These are phyloP conservation scores for Beauveria sp. DNA, from an alignment of 2,329 filamentous ascomycete species.

Conservation along the genomic window DNA sequence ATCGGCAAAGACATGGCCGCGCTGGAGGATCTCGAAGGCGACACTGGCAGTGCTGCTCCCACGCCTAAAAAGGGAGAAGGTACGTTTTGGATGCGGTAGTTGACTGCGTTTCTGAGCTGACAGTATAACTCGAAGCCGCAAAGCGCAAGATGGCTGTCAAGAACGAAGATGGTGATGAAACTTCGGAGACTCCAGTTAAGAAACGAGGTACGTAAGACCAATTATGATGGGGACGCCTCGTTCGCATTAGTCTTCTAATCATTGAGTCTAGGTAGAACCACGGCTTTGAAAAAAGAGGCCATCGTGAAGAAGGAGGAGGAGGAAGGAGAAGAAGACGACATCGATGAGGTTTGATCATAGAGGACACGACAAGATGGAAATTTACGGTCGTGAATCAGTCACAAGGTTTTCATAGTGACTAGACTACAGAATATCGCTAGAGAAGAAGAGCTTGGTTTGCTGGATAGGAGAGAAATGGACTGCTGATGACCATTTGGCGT, in stretches of 20 bases:
- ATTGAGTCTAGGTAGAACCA: not conserved
- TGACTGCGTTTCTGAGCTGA: not conserved
- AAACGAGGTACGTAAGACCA: slow-evolving; percentile 3
- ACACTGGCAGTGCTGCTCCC: not conserved
- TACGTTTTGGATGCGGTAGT: not conserved
- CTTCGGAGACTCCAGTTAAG: not conserved
- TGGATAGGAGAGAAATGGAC: not conserved
- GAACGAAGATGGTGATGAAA: slow-evolving; percentile 10
- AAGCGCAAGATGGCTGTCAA: slow-evolving; percentile 16
- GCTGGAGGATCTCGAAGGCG: slow-evolving; percentile 21
- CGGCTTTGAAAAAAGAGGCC: not conserved
- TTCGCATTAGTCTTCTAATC: not conserved
- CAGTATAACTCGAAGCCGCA: not conserved
- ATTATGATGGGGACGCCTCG: too few species aligned
- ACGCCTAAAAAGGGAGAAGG: slow-evolving; percentile 17
- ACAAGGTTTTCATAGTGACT: not conserved
- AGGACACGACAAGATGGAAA: not conserved
- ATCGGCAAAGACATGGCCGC: slow-evolving; percentile 29
- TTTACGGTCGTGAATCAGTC: too few species aligned
- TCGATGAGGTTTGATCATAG: not conserved
- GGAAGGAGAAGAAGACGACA: not conserved
- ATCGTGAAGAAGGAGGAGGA: not conserved
- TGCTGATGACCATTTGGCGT: not conserved
- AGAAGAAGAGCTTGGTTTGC: not conserved
- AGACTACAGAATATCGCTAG: not conserved